A percentile compares a stretch with the other conserved stretches of the same genome.
Conservation (phyloP, 2,329 filamentous ascomycete species). For the Tolypocladium tropicale region DNA sequence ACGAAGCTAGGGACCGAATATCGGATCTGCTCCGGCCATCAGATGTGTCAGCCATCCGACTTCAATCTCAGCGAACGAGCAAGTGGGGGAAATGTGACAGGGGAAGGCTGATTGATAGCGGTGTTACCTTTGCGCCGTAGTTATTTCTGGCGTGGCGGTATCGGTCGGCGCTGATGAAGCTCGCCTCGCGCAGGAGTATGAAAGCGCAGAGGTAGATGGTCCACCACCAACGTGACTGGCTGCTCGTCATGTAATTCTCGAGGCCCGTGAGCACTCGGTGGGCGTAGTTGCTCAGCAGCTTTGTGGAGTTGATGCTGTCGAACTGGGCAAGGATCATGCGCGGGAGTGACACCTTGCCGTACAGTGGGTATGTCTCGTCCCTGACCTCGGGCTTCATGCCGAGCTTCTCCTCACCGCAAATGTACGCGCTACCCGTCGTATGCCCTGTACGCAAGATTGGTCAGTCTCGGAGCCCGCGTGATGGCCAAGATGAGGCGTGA, state of each 20-base stretch:
- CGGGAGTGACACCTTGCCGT: constrained; percentile 27
- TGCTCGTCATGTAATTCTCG: constrained; percentile 22
- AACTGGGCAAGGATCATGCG: constrained; percentile 36
- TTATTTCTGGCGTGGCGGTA: constrained; percentile 31
- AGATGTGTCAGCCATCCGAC: neutral
- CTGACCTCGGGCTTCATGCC: constrained; percentile 24
- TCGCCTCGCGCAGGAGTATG: constrained; percentile 30
- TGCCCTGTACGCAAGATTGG: constrained; percentile 25
- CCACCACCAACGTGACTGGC: constrained; percentile 19
- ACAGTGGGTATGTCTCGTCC: constrained; percentile 26
- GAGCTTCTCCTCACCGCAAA: constrained; percentile 28
- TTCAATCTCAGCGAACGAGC: neutral
- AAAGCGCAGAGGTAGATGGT: constrained; percentile 29
- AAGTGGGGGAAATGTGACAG: neutral
- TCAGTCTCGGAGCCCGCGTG: neutral
- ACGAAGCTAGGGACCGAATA: constrained; percentile 31
- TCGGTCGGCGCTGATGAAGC: constrained; percentile 28
- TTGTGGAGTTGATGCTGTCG: constrained; percentile 28
- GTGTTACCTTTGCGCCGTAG: constrained; percentile 13
- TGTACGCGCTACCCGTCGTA: constrained; percentile 31
- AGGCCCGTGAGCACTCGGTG: constrained; percentile 23
- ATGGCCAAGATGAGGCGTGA: neutral
- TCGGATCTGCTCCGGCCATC: constrained; percentile 12
- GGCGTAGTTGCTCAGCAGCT: constrained; percentile 22
- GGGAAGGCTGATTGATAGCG: neutral